A percentile compares a stretch with the other conserved stretches of the same genome.
Conservation (phyloP, 2,329 filamentous ascomycete genomes). For the Aspergillus caelatus region DNA sequence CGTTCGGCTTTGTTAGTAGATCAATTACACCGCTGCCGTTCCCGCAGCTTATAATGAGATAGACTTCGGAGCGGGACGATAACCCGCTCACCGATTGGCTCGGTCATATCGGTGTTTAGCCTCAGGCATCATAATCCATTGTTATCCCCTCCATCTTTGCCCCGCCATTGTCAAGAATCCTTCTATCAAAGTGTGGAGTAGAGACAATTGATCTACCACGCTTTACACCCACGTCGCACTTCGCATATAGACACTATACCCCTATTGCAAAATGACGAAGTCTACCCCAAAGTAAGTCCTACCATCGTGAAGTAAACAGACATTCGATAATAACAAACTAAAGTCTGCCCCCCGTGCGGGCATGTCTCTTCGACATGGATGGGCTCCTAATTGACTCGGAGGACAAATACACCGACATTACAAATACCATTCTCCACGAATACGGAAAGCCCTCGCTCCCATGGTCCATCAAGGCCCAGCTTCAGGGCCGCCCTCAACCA, state of each 20-base stretch:
- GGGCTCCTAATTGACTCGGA: conserved; percentile 93
- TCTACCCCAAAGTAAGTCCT: conserved; percentile 11
- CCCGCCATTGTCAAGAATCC: not conserved
- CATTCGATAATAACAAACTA: not conserved
- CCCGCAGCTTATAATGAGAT: not conserved
- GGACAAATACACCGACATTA: conserved; percentile 81
- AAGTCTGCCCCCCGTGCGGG: conserved; percentile 78
- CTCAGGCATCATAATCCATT: not conserved
- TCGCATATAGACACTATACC: conserved; percentile 6
- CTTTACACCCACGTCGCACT: not conserved
- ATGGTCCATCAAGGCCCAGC: conserved; percentile 89
- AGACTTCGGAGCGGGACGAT: not conserved
- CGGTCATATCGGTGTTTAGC: not conserved
- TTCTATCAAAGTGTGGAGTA: not conserved
- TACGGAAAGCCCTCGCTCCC: conserved; percentile 76
- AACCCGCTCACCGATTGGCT: conserved; percentile 1
- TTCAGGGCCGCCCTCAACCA: conserved; percentile 69
- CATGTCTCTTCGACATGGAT: conserved; percentile 98
- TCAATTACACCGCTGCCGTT: not conserved
- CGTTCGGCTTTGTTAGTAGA: not conserved
- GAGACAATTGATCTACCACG: not conserved
- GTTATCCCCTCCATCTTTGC: not conserved
- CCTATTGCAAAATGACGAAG: conserved; percentile 6
- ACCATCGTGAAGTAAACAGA: not conserved
- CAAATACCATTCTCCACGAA: conserved; percentile 78